Evolutionary conservation across 495 filamentous ascomycete genomes (phyloP).

Genomic region (Trypethelium eluteriae): DNA sequence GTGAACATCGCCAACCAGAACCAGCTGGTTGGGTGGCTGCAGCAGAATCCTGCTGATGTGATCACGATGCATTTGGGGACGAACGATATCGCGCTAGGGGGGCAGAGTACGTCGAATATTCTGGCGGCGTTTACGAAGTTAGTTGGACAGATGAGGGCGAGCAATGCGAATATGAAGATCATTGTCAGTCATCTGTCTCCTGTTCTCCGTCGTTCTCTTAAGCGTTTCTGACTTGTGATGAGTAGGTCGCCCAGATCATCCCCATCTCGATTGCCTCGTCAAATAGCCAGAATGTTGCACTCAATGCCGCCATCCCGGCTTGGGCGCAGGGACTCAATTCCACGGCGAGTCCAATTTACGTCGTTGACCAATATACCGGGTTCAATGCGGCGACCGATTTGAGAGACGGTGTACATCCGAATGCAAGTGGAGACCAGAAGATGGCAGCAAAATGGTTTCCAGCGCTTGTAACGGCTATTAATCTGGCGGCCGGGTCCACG

Average conservation of each 20-base stretch:
- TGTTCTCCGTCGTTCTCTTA: no score
- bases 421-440: conserved; percentile 40
- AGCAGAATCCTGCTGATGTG: conserved; percentile 42
- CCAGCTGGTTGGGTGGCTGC: conserved; percentile 45
- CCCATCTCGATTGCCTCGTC: conserved; percentile 33
- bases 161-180: conserved; percentile 46
- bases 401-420: conserved; percentile 47
- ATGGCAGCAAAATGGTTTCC: conserved; percentile 42
- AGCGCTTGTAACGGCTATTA: conserved; percentile 36
- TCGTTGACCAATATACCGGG: conserved; percentile 46
- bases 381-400: conserved; percentile 37
- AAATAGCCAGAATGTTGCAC: conserved; percentile 36
- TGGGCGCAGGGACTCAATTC: conserved; percentile 42
- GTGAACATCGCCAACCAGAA: conserved; percentile 44
- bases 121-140: conserved; percentile 43
- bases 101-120: conserved; percentile 38
- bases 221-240: no score
- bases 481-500: background rate
- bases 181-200: conserved; percentile 35
- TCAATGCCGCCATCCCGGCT: conserved; percentile 43
- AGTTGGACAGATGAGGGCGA: conserved; percentile 40
- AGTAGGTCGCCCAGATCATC: conserved; percentile 48
- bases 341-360: conserved; percentile 45
- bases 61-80: conserved; percentile 49
- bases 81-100: conserved; percentile 43